Evolutionary conservation across 192 early-diverging fungal species (phyloP), one percentile per base, ranked within the genome.

Genomic region (Rhizophagus sp.): DNA sequence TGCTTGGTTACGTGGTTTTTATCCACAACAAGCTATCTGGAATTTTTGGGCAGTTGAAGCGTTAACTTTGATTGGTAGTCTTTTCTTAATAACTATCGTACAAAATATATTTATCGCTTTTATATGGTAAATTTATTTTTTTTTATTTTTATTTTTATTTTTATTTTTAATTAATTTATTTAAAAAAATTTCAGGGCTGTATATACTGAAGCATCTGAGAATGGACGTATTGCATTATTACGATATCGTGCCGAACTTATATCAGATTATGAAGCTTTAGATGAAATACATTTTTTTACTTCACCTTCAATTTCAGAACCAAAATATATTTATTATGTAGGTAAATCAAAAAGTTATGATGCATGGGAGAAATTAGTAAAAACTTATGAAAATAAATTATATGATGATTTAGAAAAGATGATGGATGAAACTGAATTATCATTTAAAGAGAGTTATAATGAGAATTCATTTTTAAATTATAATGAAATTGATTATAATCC

Each of bases 61-160:
- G 7, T 27, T 65, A 12, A 27, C 64, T 25, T 27, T 65, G 2
- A 27, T 65, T 65, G 64, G 24, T 65, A 27, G 64, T 65, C 13
- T 65, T 65, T 13, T 65, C 11, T 65, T 65, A 27, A 30, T 30
- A 7, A 65, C 24, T 27, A 15, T 65, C 9, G 12, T 30, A 30
- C 64, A 65, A 65, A 65, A 65, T 65, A 65, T 65, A 2, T 25
- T 65, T 27, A 30, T 65, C 25, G 64, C 64, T 10, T 65, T 65
- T 15, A 30, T 65, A 19, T 3, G 27, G 64, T 65, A 65, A 10
- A 47, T 9, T 44, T 24, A 1, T 27, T 27, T 27, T 30, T 2
- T 30, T 65, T 11, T 27, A 24, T 12, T 25, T 27, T 5, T 65
- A 12, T 1, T 12, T 24, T 2, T 36, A 65, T 30, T 30, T 30